phyloP scores from a whole-genome alignment of 805 yeast species.

The Yueomyces sinensis region DNA sequence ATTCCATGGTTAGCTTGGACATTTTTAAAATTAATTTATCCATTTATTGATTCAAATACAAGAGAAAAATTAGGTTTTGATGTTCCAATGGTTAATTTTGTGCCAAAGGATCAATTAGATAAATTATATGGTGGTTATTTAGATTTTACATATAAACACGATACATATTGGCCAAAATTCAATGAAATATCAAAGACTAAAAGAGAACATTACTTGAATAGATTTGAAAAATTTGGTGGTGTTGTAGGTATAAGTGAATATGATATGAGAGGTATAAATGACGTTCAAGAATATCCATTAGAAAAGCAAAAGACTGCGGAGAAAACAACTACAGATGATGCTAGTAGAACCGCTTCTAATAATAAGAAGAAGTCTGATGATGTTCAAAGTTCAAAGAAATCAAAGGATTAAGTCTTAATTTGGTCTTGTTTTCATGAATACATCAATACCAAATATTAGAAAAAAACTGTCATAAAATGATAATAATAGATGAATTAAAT shows the following conservation, averaged over 20 bases:
- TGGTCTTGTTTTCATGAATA: too few species aligned
- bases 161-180: slow-evolving; percentile 65
- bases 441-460: too few species aligned
- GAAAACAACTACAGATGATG: too few species aligned
- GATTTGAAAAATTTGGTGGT: slow-evolving; percentile 60
- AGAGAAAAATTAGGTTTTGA: slow-evolving; percentile 87
- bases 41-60: slow-evolving; percentile 93
- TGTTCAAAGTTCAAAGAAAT: too few species aligned
- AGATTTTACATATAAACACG: slow-evolving; percentile 74
- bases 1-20: slow-evolving; percentile 94
- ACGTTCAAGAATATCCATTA: slow-evolving; percentile 19
- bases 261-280: slow-evolving; percentile 47
- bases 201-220: slow-evolving; percentile 47
- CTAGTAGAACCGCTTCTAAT: too few species aligned
- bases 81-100: slow-evolving; percentile 75
- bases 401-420: too few species aligned
- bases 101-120: slow-evolving; percentile 72
- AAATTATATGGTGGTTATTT: slow-evolving; percentile 73
- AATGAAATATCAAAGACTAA: slow-evolving; percentile 45
- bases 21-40: slow-evolving; percentile 79
- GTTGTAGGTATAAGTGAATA: slow-evolving; percentile 69
- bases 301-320: too few species aligned
- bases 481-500: too few species aligned
- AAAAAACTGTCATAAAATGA: too few species aligned
- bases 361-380: too few species aligned